Evolutionary conservation across 768 basidiomycete species (phyloP).

Genomic region (Phaeotremella fagi): DNA sequence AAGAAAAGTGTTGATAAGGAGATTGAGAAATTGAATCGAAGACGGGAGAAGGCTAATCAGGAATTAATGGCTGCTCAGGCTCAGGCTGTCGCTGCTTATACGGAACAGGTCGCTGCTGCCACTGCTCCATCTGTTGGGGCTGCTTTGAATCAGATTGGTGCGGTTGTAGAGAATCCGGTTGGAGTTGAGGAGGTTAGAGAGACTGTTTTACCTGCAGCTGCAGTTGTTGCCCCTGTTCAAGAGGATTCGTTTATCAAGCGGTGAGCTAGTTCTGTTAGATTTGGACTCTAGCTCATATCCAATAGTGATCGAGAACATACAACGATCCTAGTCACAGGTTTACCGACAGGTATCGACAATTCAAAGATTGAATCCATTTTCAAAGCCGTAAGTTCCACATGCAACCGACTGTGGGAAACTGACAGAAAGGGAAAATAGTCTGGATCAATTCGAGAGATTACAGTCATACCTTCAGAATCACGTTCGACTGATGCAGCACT

Average conservation of each 20-base stretch:
- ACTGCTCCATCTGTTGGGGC: too few relatives aligned
- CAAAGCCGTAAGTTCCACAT: constrained; percentile 66
- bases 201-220: not conserved
- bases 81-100: constrained; percentile 3
- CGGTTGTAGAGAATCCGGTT: not conserved
- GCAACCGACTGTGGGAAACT: too few relatives aligned
- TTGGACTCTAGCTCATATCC: not conserved
- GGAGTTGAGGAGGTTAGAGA: not conserved
- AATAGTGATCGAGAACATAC: constrained; percentile 88
- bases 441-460: constrained; percentile 77
- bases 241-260: constrained; percentile 8
- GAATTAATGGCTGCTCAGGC: constrained; percentile 10
- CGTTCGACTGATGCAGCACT: constrained; percentile 66
- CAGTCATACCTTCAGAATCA: constrained; percentile 58
- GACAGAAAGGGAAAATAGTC: too few relatives aligned
- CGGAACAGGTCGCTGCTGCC: constrained; percentile 9
- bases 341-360: constrained; percentile 59
- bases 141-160: too few relatives aligned
- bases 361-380: constrained; percentile 69
- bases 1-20: constrained; percentile 22
- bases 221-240: not conserved
- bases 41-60: constrained; percentile 24
- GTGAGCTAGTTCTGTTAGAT: not conserved
- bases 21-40: constrained; percentile 48
- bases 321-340: constrained; percentile 77